A percentile compares a stretch with the other conserved stretches of the same genome.
phyloP scores from a whole-genome alignment of 768 basidiomycete genomes.

The Termitomyces titanicus region DNA sequence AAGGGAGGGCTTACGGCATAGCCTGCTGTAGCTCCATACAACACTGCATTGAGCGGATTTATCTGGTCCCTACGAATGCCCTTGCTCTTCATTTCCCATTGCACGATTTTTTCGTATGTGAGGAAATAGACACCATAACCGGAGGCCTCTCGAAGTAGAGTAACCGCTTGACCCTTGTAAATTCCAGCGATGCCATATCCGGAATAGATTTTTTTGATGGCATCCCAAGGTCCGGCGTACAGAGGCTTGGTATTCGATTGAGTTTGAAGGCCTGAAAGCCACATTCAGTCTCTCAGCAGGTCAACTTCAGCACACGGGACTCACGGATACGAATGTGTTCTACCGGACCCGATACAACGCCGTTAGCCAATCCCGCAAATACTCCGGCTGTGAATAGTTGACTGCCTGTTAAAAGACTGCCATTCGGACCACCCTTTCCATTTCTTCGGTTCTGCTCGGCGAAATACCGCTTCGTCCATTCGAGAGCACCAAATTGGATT shows the following conservation, averaged over 20 bases:
- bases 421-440: constrained; percentile 65
- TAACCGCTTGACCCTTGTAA: constrained; percentile 91
- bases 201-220: constrained; percentile 78
- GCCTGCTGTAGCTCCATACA: constrained; percentile 90
- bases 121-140: constrained; percentile 91
- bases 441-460: constrained; percentile 52
- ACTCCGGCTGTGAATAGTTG: constrained; percentile 81
- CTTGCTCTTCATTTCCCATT: constrained; percentile 75
- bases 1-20: constrained; percentile 63
- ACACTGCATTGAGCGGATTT: constrained; percentile 68
- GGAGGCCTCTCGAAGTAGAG: constrained; percentile 76
- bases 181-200: constrained; percentile 78
- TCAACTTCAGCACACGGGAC: constrained; percentile 24
- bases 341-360: constrained; percentile 91
- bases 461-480: constrained; percentile 81
- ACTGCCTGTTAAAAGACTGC: constrained; percentile 48
- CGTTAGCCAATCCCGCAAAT: constrained; percentile 85
- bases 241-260: constrained; percentile 74
- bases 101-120: constrained; percentile 89
- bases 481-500: constrained; percentile 91
- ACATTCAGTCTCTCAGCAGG: background rate
- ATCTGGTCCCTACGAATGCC: constrained; percentile 75
- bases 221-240: constrained; percentile 85
- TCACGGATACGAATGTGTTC: constrained; percentile 96
- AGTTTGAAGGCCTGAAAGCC: constrained; percentile 77